These are phyloP conservation scores for Heritiera fomes DNA, from an alignment of 345 rosid species.

Conservation along the genomic window DNA sequence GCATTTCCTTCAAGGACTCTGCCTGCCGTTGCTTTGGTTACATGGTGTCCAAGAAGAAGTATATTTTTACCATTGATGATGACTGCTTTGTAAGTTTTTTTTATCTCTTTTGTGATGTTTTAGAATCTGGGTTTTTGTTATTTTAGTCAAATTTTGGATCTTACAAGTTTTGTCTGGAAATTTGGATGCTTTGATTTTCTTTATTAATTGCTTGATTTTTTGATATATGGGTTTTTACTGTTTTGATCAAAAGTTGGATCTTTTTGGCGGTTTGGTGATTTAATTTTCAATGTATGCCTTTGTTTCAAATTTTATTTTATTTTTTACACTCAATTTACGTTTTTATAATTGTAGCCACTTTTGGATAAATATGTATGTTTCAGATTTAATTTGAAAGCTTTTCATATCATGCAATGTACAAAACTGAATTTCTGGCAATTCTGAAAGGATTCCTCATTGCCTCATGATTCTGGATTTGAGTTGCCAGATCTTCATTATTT, in stretches of 20 bases:
- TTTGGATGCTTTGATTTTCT: neutral
- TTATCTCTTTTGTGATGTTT: neutral
- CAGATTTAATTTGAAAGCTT: neutral
- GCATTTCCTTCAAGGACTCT: slow-evolving; percentile 96
- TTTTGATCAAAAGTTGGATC: slow-evolving; percentile 21
- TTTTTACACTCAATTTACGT: neutral
- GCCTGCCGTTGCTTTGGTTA: slow-evolving; percentile 98
- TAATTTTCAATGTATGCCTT: neutral
- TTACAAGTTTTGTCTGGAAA: neutral
- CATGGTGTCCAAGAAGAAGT: slow-evolving; percentile 98
- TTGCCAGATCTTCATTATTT: neutral
- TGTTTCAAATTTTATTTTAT: neutral
- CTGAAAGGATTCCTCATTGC: neutral
- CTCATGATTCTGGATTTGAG: neutral
- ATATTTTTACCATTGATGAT: slow-evolving; percentile 93
- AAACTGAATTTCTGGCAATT: neutral
- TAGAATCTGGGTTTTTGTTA: neutral
- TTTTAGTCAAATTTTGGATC: slow-evolving; percentile 19
- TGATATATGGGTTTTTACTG: neutral
- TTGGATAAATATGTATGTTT: neutral
- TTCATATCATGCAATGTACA: neutral
- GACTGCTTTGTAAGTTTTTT: slow-evolving; percentile 83
- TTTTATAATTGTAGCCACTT: neutral
- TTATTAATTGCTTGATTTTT: neutral
- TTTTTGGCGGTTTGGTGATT: neutral